Conservation (phyloP, 768 basidiomycete species). For the Sporobolomyces pararoseus region DNA sequence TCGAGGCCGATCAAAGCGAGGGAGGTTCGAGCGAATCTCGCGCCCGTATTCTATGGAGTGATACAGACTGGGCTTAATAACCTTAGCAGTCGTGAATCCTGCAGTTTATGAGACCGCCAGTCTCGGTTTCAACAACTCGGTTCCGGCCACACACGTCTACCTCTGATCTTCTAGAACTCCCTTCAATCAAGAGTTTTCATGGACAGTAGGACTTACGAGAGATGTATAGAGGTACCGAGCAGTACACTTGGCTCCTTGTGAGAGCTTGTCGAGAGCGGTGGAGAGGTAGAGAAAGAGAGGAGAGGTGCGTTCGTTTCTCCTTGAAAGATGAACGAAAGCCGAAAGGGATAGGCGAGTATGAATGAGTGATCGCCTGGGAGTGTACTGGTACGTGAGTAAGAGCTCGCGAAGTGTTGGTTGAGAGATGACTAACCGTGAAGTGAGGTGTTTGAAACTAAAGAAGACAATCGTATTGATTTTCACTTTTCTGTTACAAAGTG, state of each 20-base stretch:
- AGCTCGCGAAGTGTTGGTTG: too few relatives aligned
- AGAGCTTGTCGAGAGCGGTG: not conserved
- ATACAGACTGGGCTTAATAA: too few relatives aligned
- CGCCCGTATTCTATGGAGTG: not conserved
- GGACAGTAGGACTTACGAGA: not conserved
- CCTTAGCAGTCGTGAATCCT: not conserved
- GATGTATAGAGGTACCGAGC: not conserved
- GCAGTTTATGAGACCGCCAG: constrained; percentile 2
- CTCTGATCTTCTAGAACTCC: not conserved
- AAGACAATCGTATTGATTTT: too few relatives aligned
- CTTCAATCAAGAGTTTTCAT: not conserved
- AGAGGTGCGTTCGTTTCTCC: too few relatives aligned
- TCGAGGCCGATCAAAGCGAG: not conserved
- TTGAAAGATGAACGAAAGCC: too few relatives aligned
- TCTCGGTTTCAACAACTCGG: not conserved
- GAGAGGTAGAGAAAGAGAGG: not conserved
- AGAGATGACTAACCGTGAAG: too few relatives aligned
- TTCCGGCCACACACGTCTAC: not conserved
- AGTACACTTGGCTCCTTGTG: not conserved
- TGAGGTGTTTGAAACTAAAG: too few relatives aligned
- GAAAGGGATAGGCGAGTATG: too few relatives aligned
- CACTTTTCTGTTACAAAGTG: too few relatives aligned
- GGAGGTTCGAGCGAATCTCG: not conserved
- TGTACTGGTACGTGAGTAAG: too few relatives aligned
- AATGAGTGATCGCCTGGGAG: too few relatives aligned